Percentiles rank a stretch among this genome's conserved stretches.
Conservation (phyloP, 2,329 filamentous ascomycete species). For the Fusarium coffeatum region DNA sequence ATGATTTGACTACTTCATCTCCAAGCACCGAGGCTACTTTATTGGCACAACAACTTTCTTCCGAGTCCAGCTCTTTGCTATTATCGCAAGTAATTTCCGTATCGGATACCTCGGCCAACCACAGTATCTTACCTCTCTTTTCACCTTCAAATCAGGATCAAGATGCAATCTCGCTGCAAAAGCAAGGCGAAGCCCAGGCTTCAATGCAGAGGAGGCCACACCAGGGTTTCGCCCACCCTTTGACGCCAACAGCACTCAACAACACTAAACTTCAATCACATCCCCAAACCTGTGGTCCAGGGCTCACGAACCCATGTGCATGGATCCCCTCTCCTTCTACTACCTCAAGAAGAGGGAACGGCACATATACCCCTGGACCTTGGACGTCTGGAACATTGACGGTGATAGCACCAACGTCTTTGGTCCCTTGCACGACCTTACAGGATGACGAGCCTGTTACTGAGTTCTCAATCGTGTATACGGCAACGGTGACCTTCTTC, state of each 20-base stretch:
- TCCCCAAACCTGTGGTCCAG: constrained; percentile 3
- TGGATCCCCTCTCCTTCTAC: constrained; percentile 27
- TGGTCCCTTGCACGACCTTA: constrained; percentile 51
- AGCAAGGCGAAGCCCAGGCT: background rate
- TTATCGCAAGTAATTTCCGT: background rate
- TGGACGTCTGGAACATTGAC: constrained; percentile 18
- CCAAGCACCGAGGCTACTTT: background rate
- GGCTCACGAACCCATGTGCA: background rate
- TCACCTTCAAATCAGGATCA: background rate
- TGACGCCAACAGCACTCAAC: constrained; percentile 11
- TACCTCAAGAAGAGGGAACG: constrained; percentile 27
- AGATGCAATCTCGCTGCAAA: background rate
- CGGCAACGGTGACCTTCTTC: constrained; percentile 62
- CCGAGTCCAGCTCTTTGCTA: background rate
- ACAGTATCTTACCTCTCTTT: background rate
- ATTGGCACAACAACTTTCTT: background rate
- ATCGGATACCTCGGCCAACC: background rate
- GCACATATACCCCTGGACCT: constrained; percentile 20
- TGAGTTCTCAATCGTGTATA: constrained; percentile 60
- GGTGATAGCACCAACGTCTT: constrained; percentile 29
- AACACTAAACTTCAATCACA: constrained; percentile 2
- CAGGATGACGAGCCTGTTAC: constrained; percentile 49
- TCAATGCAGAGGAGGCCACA: constrained; percentile 24
- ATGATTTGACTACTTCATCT: background rate
- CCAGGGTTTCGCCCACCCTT: background rate